Percentiles rank a stretch among this genome's conserved stretches.
These are phyloP conservation scores for Oryza coarctata DNA, from an alignment of 176 grass and related monocot species.

Conservation along the genomic window DNA sequence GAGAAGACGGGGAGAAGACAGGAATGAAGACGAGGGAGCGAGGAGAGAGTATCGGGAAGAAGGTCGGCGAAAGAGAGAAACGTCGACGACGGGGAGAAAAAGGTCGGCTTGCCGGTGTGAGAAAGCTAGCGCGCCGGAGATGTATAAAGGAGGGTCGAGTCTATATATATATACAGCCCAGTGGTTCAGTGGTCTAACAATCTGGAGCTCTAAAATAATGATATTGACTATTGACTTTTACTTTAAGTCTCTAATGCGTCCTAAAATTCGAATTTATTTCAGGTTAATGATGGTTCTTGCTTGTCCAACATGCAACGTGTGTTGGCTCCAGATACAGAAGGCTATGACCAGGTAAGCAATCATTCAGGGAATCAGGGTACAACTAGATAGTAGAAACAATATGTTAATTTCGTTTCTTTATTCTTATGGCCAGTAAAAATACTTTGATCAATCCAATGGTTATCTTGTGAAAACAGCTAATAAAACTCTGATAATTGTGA, in stretches of 20 bases:
- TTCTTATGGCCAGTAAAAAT: constrained; percentile 1
- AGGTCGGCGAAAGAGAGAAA: too few relatives aligned
- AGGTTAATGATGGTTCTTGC: constrained; percentile 99
- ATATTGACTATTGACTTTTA: not conserved
- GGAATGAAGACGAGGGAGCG: too few relatives aligned
- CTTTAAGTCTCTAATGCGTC: constrained; percentile 5
- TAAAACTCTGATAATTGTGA: constrained; percentile 12
- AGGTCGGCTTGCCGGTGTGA: too few relatives aligned
- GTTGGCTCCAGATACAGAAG: constrained; percentile 79
- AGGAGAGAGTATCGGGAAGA: too few relatives aligned
- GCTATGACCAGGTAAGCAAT: constrained; percentile 77
- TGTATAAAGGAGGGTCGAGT: too few relatives aligned
- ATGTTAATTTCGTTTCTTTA: not conserved
- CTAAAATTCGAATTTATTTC: constrained; percentile 29
- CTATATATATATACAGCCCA: too few relatives aligned
- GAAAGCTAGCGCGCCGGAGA: too few relatives aligned
- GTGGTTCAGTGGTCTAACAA: too few relatives aligned
- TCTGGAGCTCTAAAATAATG: too few relatives aligned
- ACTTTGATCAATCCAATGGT: constrained; percentile 8
- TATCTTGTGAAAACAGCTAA: not conserved
- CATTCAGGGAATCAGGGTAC: not conserved
- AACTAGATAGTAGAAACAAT: not conserved
- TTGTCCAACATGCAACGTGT: constrained; percentile 99
- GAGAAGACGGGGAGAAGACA: too few relatives aligned
- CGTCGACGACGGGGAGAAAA: too few relatives aligned